phyloP scores from a whole-genome alignment of 2,329 filamentous ascomycete species.

The Sporothrix variecibatus region DNA sequence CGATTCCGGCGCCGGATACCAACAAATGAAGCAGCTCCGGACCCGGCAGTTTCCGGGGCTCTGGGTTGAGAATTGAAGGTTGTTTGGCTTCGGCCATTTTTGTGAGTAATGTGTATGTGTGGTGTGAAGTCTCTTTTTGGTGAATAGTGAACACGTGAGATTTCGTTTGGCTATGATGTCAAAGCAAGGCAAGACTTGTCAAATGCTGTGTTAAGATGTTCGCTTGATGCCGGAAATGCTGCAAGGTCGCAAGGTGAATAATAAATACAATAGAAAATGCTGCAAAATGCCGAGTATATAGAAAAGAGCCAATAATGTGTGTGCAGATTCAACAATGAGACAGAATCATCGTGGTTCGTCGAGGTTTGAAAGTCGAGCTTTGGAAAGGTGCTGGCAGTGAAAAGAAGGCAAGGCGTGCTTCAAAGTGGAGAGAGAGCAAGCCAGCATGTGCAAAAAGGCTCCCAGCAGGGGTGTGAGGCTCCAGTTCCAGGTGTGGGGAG shows the following conservation, averaged over 20 bases:
- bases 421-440: neutral
- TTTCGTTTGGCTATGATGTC: neutral
- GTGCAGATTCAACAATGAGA: neutral
- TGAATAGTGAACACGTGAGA: neutral
- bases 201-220: neutral
- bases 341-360: neutral
- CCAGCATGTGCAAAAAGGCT: neutral
- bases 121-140: neutral
- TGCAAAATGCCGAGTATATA: neutral
- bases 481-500: neutral
- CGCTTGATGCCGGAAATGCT: neutral
- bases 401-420: neutral
- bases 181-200: neutral
- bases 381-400: neutral
- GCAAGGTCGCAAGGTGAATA: neutral
- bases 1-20: conserved; percentile 45
- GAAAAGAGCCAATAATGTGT: neutral
- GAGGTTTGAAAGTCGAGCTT: neutral
- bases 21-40: conserved; percentile 59
- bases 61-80: conserved; percentile 52
- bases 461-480: neutral
- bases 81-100: neutral
- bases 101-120: neutral
- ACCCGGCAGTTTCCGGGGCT: conserved; percentile 45
- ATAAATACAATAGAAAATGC: neutral